Conservation (phyloP, 2,329 filamentous ascomycete species). For the Ceratocystis papillata region DNA sequence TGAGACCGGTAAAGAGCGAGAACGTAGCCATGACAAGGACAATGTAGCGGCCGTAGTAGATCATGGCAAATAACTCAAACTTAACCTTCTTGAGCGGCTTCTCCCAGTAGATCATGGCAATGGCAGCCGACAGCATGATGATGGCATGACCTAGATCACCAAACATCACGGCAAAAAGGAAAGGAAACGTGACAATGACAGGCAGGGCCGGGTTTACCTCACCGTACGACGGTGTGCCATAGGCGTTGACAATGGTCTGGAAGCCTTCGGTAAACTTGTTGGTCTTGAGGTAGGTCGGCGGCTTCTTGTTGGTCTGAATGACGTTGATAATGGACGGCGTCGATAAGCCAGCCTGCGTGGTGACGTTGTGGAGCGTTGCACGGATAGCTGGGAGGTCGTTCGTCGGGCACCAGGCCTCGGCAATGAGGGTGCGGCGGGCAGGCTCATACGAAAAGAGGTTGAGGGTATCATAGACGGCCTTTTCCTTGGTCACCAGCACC, state of each 20-base stretch:
- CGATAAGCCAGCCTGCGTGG: conserved; percentile 88
- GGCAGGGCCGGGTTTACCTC: conserved; percentile 95
- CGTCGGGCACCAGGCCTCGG: conserved; percentile 93
- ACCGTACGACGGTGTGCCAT: conserved; percentile 92
- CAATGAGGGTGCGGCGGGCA: conserved; percentile 88
- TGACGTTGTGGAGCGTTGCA: conserved; percentile 89
- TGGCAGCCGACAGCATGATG: conserved; percentile 73
- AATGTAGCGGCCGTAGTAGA: conserved; percentile 97
- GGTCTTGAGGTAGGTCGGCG: conserved; percentile 92
- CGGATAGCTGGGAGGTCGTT: conserved; percentile 83
- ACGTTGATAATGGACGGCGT: conserved; percentile 98
- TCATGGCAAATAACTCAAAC: conserved; percentile 95
- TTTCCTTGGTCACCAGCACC: conserved; percentile 95
- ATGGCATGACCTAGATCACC: conserved; percentile 90
- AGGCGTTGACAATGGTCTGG: conserved; percentile 97
- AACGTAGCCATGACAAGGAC: conserved; percentile 97
- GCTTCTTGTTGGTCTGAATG: conserved; percentile 92
- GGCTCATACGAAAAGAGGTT: conserved; percentile 97
- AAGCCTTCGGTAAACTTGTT: conserved; percentile 98
- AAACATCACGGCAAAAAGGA: conserved; percentile 99
- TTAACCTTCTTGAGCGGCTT: conserved; percentile 81
- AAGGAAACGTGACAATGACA: conserved; percentile 96
- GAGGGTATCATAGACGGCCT: conserved; percentile 89
- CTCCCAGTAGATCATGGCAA: conserved; percentile 95
- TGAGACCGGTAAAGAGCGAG: conserved; percentile 90